Base-by-base conservation (phyloP, 2,329 filamentous ascomycete genomes). In the Colletotrichum tamarilloi region DNA sequence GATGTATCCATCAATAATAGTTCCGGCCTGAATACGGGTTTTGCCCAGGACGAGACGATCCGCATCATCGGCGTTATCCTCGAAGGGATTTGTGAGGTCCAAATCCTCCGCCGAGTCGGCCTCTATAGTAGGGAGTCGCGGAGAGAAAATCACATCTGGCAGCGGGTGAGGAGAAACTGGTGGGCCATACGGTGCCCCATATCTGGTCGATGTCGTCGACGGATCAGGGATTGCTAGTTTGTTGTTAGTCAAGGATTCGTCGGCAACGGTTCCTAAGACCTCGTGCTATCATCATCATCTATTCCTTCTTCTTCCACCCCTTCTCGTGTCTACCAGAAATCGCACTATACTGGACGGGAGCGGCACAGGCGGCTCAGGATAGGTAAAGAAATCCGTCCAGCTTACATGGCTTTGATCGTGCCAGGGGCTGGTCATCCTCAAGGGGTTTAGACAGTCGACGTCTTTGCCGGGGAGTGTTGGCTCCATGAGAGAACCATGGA, bases 1-100 rank as follows among this genome's bases (percentile, higher is more conserved):
- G 73, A 75, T 68, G 38, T 75, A 75, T 7, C 74, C 74, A 42
- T 75, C 72, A 57, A 75, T 55, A 12, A n/a, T 57, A 26, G 58
- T 55, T 9, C 68, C 56, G 14, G 49, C 38, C 19, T 64, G 46
- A 24, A 74, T 60, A 16, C 58, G 28, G 12, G 24, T 26, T 38
- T 57, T 42, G 19, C 64, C 56, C 55, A 58, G 57, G 35, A 38
- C 55, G 32, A 70, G 55, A 58, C 63, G 63, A 26, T 49, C 46
- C 5, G 65, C 16, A 16, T 69, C 64, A n/a, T 67, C 62, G 19
- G 70, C 69, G 32, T 75, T 72, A 6, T 75, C 74, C 32, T 67
- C 52, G 19, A 75, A 75, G 1, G 74, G 73, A 12, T 75, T 75
- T 1, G 59, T 16, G 26, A 75, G 26, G 11, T 1, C 26, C 14